These are phyloP conservation scores for Chaetomium fimeti DNA, from an alignment of 495 filamentous ascomycete species.

Conservation along the genomic window DNA sequence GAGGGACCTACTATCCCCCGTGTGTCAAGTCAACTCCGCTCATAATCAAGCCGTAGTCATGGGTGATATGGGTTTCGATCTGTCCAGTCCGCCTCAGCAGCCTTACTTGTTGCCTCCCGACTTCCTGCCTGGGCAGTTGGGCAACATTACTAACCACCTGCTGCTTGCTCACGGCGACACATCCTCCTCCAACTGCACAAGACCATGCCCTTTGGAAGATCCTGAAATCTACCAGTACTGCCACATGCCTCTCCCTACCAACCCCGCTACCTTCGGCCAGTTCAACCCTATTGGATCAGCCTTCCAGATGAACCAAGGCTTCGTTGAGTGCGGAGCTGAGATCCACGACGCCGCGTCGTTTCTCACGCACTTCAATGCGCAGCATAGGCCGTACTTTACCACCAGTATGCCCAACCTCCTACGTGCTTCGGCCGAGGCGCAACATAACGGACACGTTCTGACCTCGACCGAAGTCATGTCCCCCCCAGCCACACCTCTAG, in stretches of 20 bases:
- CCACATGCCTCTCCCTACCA: slow-evolving; percentile 30
- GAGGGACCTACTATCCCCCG: background rate
- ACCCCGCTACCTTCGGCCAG: slow-evolving; percentile 24
- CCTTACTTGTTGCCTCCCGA: slow-evolving; percentile 20
- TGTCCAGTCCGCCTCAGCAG: slow-evolving; percentile 21
- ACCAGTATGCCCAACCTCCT: slow-evolving; percentile 7
- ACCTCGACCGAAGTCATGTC: slow-evolving; percentile 30
- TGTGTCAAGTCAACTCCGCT: slow-evolving; percentile 10
- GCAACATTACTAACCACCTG: slow-evolving; percentile 34
- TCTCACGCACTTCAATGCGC: slow-evolving; percentile 36
- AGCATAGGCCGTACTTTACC: slow-evolving; percentile 29
- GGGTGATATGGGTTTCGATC: slow-evolving; percentile 21
- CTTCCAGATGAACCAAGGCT: slow-evolving; percentile 21
- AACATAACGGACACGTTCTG: slow-evolving; percentile 10
- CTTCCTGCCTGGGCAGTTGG: slow-evolving; percentile 22
- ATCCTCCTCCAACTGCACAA: slow-evolving; percentile 27
- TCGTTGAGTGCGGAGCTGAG: slow-evolving; percentile 36
- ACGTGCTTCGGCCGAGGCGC: background rate
- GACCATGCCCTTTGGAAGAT: slow-evolving; percentile 35
- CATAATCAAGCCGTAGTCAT: slow-evolving; percentile 18
- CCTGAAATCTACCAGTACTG: slow-evolving; percentile 32
- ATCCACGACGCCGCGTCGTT: slow-evolving; percentile 32
- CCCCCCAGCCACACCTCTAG: slow-evolving; percentile 30
- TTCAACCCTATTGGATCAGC: slow-evolving; percentile 20
- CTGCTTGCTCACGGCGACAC: slow-evolving; percentile 29